Percentiles rank a stretch among this genome's conserved stretches.
These are phyloP conservation scores for Ophiocordyceps australis DNA, from an alignment of 2,329 filamentous ascomycete genomes.

Conservation along the genomic window DNA sequence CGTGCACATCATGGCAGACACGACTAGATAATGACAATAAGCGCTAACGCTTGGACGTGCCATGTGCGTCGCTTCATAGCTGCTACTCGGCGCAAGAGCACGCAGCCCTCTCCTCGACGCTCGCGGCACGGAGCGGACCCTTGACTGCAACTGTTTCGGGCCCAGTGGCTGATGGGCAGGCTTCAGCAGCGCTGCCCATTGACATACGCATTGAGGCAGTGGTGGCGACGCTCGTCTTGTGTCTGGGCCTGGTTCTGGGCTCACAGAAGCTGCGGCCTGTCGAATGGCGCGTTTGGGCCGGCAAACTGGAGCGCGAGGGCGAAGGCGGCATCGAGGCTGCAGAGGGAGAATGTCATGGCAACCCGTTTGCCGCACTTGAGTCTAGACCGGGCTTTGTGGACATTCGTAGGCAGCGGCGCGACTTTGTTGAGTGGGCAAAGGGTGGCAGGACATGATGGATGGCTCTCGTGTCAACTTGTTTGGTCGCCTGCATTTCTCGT, in stretches of 20 bases:
- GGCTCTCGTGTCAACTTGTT: too few species aligned
- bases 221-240: constrained; percentile 62
- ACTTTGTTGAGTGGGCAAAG: constrained; percentile 62
- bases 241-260: constrained; percentile 62
- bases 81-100: constrained; percentile 96
- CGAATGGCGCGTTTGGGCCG: constrained; percentile 64
- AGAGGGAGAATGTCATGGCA: constrained; percentile 52
- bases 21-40: too few species aligned
- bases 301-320: constrained; percentile 67
- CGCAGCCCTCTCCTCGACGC: constrained; percentile 48
- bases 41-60: too few species aligned
- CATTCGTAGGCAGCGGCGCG: constrained; percentile 61
- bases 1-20: too few species aligned
- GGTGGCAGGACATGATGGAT: constrained; percentile 5
- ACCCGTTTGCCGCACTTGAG: constrained; percentile 66
- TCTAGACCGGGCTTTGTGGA: constrained; percentile 73
- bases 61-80: too few species aligned
- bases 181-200: constrained; percentile 43
- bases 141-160: too few species aligned
- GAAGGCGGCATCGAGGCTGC: constrained; percentile 41
- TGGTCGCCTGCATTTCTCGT: too few species aligned
- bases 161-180: constrained; percentile 21
- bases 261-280: constrained; percentile 71
- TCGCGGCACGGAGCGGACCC: constrained; percentile 21
- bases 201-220: constrained; percentile 85